Evolutionary conservation across 2,329 filamentous ascomycete genomes (phyloP).

Genomic region (Rasamsonia emersonii): DNA sequence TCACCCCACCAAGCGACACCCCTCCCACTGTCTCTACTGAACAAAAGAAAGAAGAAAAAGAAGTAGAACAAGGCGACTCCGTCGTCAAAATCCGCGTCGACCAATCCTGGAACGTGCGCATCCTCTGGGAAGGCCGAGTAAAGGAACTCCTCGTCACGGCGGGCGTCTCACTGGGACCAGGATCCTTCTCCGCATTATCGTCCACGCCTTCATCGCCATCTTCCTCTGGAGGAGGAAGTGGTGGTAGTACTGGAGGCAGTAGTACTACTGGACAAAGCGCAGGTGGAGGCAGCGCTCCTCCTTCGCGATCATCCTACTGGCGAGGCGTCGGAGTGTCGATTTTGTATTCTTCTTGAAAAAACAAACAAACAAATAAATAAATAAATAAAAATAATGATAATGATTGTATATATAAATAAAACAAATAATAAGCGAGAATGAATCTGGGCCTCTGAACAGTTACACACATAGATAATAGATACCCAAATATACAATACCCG

Average conservation of each 20-base stretch:
- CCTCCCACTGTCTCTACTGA: conserved; percentile 9
- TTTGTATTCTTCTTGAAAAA: conserved; percentile 31
- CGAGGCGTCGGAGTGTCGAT: conserved; percentile 34
- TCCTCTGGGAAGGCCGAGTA: conserved; percentile 87
- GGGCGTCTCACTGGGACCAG: conserved; percentile 69
- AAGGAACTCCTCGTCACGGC: conserved; percentile 90
- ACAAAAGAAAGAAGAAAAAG: conserved; percentile 23
- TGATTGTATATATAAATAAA: too few relatives aligned
- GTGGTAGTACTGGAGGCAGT: conserved; percentile 10
- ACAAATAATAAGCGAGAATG: too few relatives aligned
- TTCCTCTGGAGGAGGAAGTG: conserved; percentile 16
- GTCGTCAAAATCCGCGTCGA: conserved; percentile 86
- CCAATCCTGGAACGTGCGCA: conserved; percentile 74
- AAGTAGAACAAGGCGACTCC: conserved; percentile 67
- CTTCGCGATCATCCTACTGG: conserved; percentile 28
- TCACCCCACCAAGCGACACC: conserved; percentile 12
- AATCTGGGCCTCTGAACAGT: too few relatives aligned
- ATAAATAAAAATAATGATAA: not conserved
- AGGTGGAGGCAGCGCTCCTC: conserved; percentile 6
- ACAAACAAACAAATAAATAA: not conserved
- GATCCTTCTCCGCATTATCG: conserved; percentile 24
- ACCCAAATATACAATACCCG: too few relatives aligned
- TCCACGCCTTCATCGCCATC: conserved; percentile 16
- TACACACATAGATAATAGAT: too few relatives aligned
- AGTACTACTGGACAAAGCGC: conserved; percentile 6